Conservation (phyloP, 768 basidiomycete species). For the Kwoniella sp. region DNA sequence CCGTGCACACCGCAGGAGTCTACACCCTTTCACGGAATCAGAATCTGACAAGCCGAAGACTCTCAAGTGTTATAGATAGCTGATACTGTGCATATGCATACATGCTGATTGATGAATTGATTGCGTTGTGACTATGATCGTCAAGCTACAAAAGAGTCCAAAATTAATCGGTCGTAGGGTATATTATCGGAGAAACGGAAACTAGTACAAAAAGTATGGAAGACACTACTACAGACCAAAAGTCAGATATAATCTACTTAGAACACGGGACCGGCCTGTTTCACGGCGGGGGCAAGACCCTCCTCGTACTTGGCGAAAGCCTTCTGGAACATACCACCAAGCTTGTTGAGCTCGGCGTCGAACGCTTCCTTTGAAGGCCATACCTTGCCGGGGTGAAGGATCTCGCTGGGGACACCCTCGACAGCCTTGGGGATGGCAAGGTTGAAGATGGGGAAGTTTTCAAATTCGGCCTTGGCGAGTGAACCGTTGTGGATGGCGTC, state of each 20-base stretch:
- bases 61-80: too few species aligned
- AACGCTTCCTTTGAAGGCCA: constrained; percentile 91
- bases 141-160: constrained; percentile 11
- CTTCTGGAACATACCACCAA: constrained; percentile 90
- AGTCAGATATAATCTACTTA: constrained; percentile 4
- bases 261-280: constrained; percentile 71
- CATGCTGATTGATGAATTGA: constrained; percentile 1
- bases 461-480: constrained; percentile 82
- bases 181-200: not conserved
- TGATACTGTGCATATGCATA: constrained; percentile 4
- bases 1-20: too few species aligned
- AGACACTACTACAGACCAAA: not conserved
- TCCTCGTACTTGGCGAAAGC: constrained; percentile 90
- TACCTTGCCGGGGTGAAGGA: constrained; percentile 83
- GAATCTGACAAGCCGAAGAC: too few species aligned
- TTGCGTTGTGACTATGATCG: constrained; percentile 2
- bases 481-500: constrained; percentile 94
- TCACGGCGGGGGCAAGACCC: constrained; percentile 78
- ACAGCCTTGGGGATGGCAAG: constrained; percentile 79
- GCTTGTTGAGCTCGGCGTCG: constrained; percentile 80
- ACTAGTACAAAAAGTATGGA: not conserved
- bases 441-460: constrained; percentile 77
- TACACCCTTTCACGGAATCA: too few species aligned
- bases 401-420: constrained; percentile 83
- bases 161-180: constrained; percentile 1